phyloP scores from a whole-genome alignment of 441 rosid genomes.

The Arabidopsis lyrata region DNA sequence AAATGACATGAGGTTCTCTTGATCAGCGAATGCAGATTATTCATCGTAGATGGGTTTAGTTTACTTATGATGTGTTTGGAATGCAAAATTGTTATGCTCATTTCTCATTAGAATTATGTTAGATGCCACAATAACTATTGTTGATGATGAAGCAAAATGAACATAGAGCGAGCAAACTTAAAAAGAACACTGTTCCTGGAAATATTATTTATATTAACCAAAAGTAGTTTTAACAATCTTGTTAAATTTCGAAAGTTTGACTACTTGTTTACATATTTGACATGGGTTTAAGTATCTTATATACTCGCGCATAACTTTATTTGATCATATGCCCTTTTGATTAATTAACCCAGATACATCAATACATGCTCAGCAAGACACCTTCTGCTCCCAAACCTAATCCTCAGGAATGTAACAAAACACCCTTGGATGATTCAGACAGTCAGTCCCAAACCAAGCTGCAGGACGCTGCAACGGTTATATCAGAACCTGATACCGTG shows the following conservation, averaged over 20 bases:
- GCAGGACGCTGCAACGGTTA: constrained; percentile 38
- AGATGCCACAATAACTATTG: not conserved
- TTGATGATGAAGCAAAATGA: constrained; percentile 7
- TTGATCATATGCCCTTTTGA: not conserved
- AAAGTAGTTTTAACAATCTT: not conserved
- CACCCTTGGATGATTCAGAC: constrained; percentile 47
- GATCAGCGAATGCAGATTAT: not conserved
- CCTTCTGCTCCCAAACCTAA: constrained; percentile 59
- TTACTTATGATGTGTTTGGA: constrained; percentile 9
- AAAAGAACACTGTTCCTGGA: not conserved
- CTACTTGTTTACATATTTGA: not conserved
- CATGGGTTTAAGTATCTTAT: not conserved
- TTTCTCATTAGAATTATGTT: not conserved
- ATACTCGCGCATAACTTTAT: not conserved
- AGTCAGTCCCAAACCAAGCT: constrained; percentile 38
- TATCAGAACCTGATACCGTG: constrained; percentile 15
- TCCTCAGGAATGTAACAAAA: constrained; percentile 28
- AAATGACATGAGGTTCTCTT: not conserved
- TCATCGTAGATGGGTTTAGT: not conserved
- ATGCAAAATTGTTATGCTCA: not conserved
- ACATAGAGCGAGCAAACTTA: not conserved
- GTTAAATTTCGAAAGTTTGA: not conserved
- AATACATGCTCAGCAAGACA: constrained; percentile 79
- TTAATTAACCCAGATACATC: constrained; percentile 66
- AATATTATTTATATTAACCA: not conserved